Conservation (phyloP, 108 stramenopile genomes). For the Nitzschia sp. region DNA sequence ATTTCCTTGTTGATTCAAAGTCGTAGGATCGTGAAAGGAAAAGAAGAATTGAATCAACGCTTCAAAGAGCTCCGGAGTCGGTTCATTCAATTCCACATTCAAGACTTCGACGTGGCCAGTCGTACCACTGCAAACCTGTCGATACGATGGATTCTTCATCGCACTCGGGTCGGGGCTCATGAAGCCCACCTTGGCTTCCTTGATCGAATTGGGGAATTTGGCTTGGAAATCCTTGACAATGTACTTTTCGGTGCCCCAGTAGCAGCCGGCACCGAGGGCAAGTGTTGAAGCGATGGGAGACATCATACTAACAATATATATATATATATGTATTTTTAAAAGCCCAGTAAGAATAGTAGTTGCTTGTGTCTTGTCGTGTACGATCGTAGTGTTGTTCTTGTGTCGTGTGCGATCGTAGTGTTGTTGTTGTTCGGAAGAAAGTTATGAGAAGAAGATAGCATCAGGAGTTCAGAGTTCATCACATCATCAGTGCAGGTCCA, state of each 20-base stretch:
- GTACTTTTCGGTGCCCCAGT: constrained; percentile 84
- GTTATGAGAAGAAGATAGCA: no score
- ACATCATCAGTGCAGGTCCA: no score
- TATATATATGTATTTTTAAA: background rate
- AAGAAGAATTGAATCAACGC: constrained; percentile 84
- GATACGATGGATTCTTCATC: constrained; percentile 63
- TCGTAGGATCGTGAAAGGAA: constrained; percentile 87
- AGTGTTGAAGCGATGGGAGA: constrained; percentile 34
- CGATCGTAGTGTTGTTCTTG: no score
- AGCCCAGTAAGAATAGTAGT: no score
- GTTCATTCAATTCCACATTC: constrained; percentile 46
- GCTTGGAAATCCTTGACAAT: constrained; percentile 61
- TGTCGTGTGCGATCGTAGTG: no score
- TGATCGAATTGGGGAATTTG: constrained; percentile 41
- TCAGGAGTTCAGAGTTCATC: no score
- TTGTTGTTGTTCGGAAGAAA: no score
- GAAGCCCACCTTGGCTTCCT: constrained; percentile 62
- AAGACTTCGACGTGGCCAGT: constrained; percentile 78
- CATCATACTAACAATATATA: constrained; percentile 1
- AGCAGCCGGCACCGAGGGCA: constrained; percentile 71
- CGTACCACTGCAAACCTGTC: constrained; percentile 60
- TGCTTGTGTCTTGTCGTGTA: no score
- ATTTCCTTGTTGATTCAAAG: constrained; percentile 86
- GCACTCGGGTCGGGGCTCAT: constrained; percentile 56
- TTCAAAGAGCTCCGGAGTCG: constrained; percentile 43